Evolutionary conservation across 2,329 filamentous ascomycete species (phyloP).

Genomic region (Alternaria brassicae): DNA sequence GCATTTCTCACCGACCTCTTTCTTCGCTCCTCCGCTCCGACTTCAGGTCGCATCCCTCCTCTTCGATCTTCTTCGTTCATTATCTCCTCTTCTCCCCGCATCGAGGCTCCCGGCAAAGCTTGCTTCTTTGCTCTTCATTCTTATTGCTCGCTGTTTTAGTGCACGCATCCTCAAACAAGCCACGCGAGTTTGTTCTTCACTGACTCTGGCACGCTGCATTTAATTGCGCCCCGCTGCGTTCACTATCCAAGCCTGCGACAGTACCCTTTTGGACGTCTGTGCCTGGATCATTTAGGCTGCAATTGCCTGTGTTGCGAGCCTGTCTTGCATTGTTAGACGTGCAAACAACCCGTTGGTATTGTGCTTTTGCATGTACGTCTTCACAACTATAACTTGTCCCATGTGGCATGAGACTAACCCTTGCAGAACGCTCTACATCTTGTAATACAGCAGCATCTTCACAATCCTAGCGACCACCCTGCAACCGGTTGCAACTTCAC

Average conservation of each 20-base stretch:
- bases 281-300: conserved; percentile 1
- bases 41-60: conserved; percentile 40
- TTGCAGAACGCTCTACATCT: conserved; percentile 34
- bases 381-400: neutral
- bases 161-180: conserved; percentile 44
- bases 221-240: conserved; percentile 36
- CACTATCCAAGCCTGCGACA: conserved; percentile 27
- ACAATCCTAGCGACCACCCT: conserved; percentile 28
- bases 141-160: conserved; percentile 51
- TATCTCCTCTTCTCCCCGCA: conserved; percentile 46
- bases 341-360: conserved; percentile 29
- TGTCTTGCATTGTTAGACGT: conserved; percentile 23
- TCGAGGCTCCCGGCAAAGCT: conserved; percentile 39
- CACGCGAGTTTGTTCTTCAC: conserved; percentile 33
- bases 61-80: conserved; percentile 47
- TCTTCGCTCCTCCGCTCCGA: conserved; percentile 37
- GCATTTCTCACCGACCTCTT: conserved; percentile 40
- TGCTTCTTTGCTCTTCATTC: conserved; percentile 48
- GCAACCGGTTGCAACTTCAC: conserved; percentile 40
- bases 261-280: conserved; percentile 15
- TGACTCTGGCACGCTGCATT: conserved; percentile 27
- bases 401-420: conserved; percentile 15
- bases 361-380: conserved; percentile 25
- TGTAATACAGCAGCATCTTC: conserved; percentile 44
- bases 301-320: conserved; percentile 21